Evolutionary conservation across 768 basidiomycete genomes (phyloP), one percentile per base, ranked within the genome.

Genomic region (Phylloporus arenicola): DNA sequence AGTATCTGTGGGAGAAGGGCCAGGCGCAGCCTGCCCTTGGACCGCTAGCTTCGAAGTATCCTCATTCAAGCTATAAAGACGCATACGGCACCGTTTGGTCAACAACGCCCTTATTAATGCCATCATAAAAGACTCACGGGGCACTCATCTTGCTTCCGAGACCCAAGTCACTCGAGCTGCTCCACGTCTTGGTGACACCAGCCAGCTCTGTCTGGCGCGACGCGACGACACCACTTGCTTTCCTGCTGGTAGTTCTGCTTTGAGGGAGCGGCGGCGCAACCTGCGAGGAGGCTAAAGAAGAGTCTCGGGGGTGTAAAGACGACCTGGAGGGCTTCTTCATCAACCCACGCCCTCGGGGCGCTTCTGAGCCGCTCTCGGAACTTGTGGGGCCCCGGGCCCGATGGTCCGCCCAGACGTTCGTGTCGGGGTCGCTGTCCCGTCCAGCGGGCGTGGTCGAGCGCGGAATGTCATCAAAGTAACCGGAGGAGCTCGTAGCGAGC

Each of bases 151-250:
- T 57, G 38, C 55, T 57, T 19, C 39, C 48, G 11, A 69, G 48
- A 7, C 60, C 59, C 44, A 62, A 50, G 1, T 59, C 56, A 37
- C 58, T 62, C n/a, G 58, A 56, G 41, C 50, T 60, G 31, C 66
- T 64, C 60, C 62, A 68, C 2, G 68, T 70, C 47, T 60, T 68
- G 22, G 64, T 68, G n/a, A 59, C 57, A n/a, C 58, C 65, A 13
- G 64, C 61, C 5, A 67, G 29, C 24, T 67, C 65, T 13, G 57
- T 64, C 48, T 68, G 66, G 16, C 65, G 65, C 1, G 59, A 16
- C 30, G 57, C 60, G 20, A 64, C 40, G 22, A 52, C 9, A 0
- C 59, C 62, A 17, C 66, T 68, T 1, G 68, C 22, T 40, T 57
- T 69, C 43, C 62, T 50, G 31, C 66, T 68, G 4, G 49, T 29